Base-by-base conservation (phyloP, 495 filamentous ascomycete genomes). In the Trichoderma gamsii region DNA sequence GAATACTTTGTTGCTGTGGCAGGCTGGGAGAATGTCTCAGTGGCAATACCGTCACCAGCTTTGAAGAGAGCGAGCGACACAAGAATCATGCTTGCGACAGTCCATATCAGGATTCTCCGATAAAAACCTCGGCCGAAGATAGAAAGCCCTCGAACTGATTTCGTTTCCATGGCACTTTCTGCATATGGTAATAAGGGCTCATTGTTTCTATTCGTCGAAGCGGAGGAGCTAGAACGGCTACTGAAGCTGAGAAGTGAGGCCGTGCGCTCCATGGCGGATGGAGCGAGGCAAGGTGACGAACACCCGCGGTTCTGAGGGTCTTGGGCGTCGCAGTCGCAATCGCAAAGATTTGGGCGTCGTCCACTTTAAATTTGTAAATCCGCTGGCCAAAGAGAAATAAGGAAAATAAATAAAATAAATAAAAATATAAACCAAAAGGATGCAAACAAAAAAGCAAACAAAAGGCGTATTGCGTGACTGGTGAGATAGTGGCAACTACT, bases 91-190 rank as follows among this genome's bases (percentile, higher is more conserved):
- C 71, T 27, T 4, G 74, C 68, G 32, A 75, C 43, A 38, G 67
- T 73, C 80, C 79, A 81, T 74, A 80, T 71, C 29, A 80, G 69
- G 3, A 82, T 74, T 66, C 80, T 73, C 52, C 80, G 75, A 66
- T 81, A 81, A 6, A 81, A 68, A 63, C 77, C 80, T 56, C 81
- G 76, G 13, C 76, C 72, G 35, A 80, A 43, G 11, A 81, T 15
- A 65, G 11, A 77, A 69, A 76, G 69, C 66, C 77, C 69, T 69
- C 78, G 59, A 63, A 71, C 27, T 72, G 69, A 12, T 69, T 32
- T 61, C 56, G 27, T 29, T 15, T 61, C 56, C 25, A 61, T 16
- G 56, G 27, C 23, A 32, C 16, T 27, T 32, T 61, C 56, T 11
- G 56, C 27, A 32, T 46, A 66, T 12, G 65, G 65, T n/a, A 66